Evolutionary conservation across 768 basidiomycete genomes (phyloP), one percentile per base, ranked within the genome.

Genomic region (Suillus cothurnatus): DNA sequence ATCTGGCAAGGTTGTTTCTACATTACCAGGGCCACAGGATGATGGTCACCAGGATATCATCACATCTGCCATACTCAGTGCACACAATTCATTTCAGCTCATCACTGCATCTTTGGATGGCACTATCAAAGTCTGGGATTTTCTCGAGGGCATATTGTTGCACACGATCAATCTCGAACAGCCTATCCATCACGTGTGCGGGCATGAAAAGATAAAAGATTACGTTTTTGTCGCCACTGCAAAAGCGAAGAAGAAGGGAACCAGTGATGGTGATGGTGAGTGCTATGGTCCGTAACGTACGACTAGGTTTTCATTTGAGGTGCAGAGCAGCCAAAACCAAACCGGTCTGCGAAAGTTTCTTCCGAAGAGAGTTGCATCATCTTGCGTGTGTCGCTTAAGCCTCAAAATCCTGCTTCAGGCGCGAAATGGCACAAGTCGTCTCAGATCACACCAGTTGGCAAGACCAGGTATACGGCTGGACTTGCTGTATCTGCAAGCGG

Each of bases 111-210:
- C 93, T 9, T 71, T 88, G 65, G 91, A 95, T 69, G 97, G 95
- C n/a, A 84, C 83, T 41, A 77, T 99, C 67, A 86, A 92, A 74
- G 79, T 97, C 31, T 99, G 97, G 97, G 95, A 99, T 78, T 96
- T 92, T 76, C 79, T 96, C 43, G 95, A 97, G 65, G 95, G 89
- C 6, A 81, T 83, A 9, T 78, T 97, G 14, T 80, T 98, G 65
- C 87, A 88, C 66, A 92, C 89, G 2, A 85, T 97, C 67, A 82
- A 86, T 64, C 72, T 94, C 52, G 82, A 82, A 34, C 85, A 90
- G 65, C 87, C 90, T 17, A 88, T 96, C 69, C 84, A 86, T 67
- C 84, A 85, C 70, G 77, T 95, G 62, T 89, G 90, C 65, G 86
- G 85, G 0, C 93, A 94, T 71, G 84, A 87, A 67, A 80, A 82